Evolutionary conservation across 148 eudicot genomes (phyloP), one percentile per base, ranked within the genome.

Genomic region (Suaeda aralocaspica): DNA sequence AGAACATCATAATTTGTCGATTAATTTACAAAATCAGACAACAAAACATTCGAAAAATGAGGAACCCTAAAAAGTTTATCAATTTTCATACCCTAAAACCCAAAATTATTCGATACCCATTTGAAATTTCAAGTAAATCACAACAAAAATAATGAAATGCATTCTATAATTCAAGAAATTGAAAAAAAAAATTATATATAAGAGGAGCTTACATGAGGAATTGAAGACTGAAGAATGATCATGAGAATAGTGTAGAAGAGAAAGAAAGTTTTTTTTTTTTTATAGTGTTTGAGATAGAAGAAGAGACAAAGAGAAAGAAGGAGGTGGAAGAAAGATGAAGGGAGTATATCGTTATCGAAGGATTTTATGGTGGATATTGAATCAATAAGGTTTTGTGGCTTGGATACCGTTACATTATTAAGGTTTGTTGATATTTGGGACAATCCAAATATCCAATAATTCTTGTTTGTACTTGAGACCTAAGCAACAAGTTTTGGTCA

Each of bases 141-240:
- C 13, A 51, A 11, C 15, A 56, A 26, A 57, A 15, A 57, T 12
- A 36, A 31, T 1, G 11, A 26, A 6, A 30, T 21, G 15, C 62
- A 28, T 12, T n/a, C n/a, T n/a, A 9, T 15, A 62, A 62, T 36
- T 18, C 21, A 58, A 58, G 16, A 0, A 14, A 5, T 11, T 5
- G 30, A 59, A 41, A 30, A 29, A 36, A 4, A 41, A 58, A 29
- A 28, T 0, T 9, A 50, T 8, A 31, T 8, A 41, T 36, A 9
- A 34, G 19, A 51, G 18, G 11, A 11, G 52, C 75, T 72, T 72
- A 71, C 75, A 52, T 72, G 49, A 18, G 24, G 2, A 51, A 34
- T 34, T 62, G 28, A 18, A 46, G 19, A 59, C 14, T 21, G 13
- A 28, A 70, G 59, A 61, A 34, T 36, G 24, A 29, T 33, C 28